These are phyloP conservation scores for Paecilomyces sp. DNA, from an alignment of 2,329 filamentous ascomycete genomes.

Conservation along the genomic window DNA sequence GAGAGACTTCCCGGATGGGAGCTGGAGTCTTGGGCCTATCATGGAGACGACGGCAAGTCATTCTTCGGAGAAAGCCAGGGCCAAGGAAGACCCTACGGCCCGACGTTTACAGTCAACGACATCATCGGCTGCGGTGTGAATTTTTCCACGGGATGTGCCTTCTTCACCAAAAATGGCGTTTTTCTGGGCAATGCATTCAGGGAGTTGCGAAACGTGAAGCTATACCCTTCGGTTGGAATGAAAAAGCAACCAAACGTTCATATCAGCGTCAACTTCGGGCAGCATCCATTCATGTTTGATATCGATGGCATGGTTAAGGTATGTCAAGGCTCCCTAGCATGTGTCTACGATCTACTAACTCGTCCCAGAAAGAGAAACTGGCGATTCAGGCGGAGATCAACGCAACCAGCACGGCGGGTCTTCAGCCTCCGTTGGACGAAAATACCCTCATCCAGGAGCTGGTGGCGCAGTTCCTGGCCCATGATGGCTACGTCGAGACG, in stretches of 20 bases:
- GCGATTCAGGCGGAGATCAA: constrained; percentile 57
- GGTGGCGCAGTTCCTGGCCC: constrained; percentile 80
- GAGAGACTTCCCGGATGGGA: constrained; percentile 61
- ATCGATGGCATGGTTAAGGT: constrained; percentile 82
- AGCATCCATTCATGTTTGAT: constrained; percentile 76
- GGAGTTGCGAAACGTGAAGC: constrained; percentile 35
- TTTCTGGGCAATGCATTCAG: constrained; percentile 48
- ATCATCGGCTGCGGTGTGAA: constrained; percentile 60
- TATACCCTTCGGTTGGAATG: constrained; percentile 57
- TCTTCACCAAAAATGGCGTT: constrained; percentile 60
- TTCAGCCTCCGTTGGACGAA: constrained; percentile 63
- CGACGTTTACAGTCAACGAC: constrained; percentile 52
- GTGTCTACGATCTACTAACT: constrained; percentile 5
- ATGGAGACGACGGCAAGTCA: constrained; percentile 59
- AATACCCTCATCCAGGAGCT: constrained; percentile 74
- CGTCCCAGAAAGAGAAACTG: constrained; percentile 52
- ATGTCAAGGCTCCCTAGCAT: constrained; percentile 18
- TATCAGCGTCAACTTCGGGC: constrained; percentile 56
- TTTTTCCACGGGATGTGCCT: constrained; percentile 53
- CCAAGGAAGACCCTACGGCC: constrained; percentile 52
- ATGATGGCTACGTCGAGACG: constrained; percentile 93
- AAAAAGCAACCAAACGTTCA: constrained; percentile 55
- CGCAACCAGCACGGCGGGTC: constrained; percentile 47
- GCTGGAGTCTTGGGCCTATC: constrained; percentile 58
- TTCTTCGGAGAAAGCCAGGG: constrained; percentile 52